Base-by-base conservation (phyloP, 129 eudicot species). In the Helichrysum umbraculigerum region DNA sequence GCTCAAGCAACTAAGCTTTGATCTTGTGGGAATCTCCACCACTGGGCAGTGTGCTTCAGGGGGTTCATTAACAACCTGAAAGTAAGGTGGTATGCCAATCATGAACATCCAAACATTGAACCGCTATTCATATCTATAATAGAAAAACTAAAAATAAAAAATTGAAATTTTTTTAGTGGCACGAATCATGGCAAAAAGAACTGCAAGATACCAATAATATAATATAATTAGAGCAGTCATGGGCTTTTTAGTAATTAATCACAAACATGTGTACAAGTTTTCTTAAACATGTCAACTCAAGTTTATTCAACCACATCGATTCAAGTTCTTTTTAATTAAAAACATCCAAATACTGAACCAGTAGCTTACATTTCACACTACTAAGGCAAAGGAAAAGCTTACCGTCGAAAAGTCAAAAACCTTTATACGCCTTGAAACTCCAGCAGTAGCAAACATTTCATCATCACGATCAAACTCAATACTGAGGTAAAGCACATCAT, bases 391-490 rank as follows among this genome's bases (percentile, higher is more conserved):
- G 19, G 57, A 74, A 70, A 76, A 51, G 72, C 89, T 86, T 47
- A 89, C 94, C 78, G 88, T 84, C 37, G 91, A 78, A 58, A 82
- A 89, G 79, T 89, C 85, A 77, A 89, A 89, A 58, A 89, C 86
- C 75, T 89, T 89, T 70, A 89, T 89, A 63, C 87, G 83, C 74
- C 89, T 81, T 73, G 94, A 89, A 80, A 89, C 94, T 7, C 90
- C 94, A 82, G 94, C 94, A 57, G 94, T 89, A 82, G 94, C 94
- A 86, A 89, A 85, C 66, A 86, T 19, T 77, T 86, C 94, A 82
- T 89, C 94, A 82, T 89, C 94, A 19, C 91, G 83, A 67, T 89
- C 89, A 82, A 86, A 89, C 71, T 89, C 94, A 76, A 89, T 89
- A 83, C 94, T 89, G 84, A 69, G 52, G 70, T 50, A 52, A 74